Evolutionary conservation across 2,329 filamentous ascomycete genomes (phyloP).

Genomic region (Biscogniauxia mediterranea): DNA sequence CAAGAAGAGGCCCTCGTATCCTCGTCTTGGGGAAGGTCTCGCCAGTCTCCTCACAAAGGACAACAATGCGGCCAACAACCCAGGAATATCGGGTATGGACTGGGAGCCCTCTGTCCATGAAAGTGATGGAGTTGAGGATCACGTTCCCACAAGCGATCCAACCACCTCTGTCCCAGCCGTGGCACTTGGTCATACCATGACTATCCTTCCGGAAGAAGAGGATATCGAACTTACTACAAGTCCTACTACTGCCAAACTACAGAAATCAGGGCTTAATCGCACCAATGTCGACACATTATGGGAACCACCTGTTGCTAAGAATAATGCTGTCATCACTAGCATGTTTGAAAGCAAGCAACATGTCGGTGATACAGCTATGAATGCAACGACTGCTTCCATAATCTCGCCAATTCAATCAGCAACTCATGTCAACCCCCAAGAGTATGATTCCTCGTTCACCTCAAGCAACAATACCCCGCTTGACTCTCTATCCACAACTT

Average conservation of each 20-base stretch:
- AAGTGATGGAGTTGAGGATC: background rate
- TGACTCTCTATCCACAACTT: background rate
- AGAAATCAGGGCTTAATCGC: background rate
- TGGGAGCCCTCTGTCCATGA: background rate
- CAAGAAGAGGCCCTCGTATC: slow-evolving; percentile 18
- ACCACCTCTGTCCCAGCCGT: background rate
- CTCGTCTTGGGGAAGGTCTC: slow-evolving; percentile 27
- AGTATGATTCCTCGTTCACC: background rate
- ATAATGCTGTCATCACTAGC: background rate
- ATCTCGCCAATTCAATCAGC: background rate
- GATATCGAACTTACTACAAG: background rate
- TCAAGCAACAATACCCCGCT: slow-evolving; percentile 5
- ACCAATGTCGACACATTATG: background rate
- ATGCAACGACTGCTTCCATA: background rate
- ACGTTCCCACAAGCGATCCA: background rate
- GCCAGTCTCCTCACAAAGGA: slow-evolving; percentile 5
- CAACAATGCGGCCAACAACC: background rate
- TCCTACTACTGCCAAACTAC: background rate
- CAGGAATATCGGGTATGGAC: background rate
- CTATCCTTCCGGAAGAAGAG: background rate
- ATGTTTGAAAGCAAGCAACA: background rate
- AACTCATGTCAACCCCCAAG: background rate
- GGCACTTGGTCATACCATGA: background rate
- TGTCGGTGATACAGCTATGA: background rate
- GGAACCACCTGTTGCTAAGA: background rate